These are phyloP conservation scores for Myxozyma nipponensis DNA, from an alignment of 805 yeast genomes.

Conservation along the genomic window DNA sequence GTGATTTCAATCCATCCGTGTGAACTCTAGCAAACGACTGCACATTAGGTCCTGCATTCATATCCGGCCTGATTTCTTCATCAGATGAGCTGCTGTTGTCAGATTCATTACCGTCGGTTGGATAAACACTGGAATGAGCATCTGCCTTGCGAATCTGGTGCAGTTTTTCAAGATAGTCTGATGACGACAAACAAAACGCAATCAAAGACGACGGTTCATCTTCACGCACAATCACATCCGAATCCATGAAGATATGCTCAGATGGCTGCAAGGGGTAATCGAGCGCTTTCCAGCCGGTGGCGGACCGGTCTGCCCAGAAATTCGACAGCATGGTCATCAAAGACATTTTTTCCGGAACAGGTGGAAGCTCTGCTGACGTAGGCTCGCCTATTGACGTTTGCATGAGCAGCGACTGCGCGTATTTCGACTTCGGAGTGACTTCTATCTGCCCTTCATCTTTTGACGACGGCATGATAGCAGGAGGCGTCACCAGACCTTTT, in stretches of 20 bases:
- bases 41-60: slow-evolving; percentile 11
- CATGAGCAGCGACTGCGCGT: background rate
- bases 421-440: background rate
- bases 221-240: slow-evolving; percentile 88
- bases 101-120: background rate
- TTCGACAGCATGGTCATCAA: slow-evolving; percentile 77
- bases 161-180: slow-evolving; percentile 72
- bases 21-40: slow-evolving; percentile 12
- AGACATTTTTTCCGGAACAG: slow-evolving; percentile 58
- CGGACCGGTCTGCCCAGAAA: slow-evolving; percentile 97
- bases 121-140: slow-evolving; percentile 7
- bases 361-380: slow-evolving; percentile 11
- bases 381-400: background rate
- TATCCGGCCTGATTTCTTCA: slow-evolving; percentile 13
- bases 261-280: slow-evolving; percentile 73
- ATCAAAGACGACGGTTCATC: slow-evolving; percentile 94
- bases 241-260: slow-evolving; percentile 91
- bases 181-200: slow-evolving; percentile 84
- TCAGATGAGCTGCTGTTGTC: slow-evolving; percentile 10
- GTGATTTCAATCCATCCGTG: background rate
- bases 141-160: slow-evolving; percentile 37
- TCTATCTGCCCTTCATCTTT: background rate
- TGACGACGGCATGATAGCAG: background rate
- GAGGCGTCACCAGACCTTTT: background rate
- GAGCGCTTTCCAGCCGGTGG: slow-evolving; percentile 90